These are phyloP conservation scores for Tarenaya hassleriana DNA, from an alignment of 345 rosid genomes.

Conservation along the genomic window DNA sequence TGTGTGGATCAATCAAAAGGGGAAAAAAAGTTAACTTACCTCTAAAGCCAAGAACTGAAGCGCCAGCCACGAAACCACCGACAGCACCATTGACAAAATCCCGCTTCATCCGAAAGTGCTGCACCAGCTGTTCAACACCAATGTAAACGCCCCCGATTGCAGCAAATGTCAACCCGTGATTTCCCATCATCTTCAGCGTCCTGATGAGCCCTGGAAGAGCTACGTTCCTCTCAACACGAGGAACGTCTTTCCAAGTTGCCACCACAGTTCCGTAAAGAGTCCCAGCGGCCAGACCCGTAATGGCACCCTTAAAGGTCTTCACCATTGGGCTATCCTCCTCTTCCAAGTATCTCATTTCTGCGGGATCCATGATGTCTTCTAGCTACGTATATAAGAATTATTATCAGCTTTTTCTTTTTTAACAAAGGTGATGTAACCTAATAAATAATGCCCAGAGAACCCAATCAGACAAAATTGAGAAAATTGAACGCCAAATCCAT, in stretches of 20 bases:
- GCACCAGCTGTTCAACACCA: conserved; percentile 91
- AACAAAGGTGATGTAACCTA: too few relatives aligned
- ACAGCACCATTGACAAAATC: conserved; percentile 88
- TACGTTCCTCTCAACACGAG: conserved; percentile 92
- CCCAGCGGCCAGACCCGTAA: conserved; percentile 73
- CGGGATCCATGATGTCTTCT: conserved; percentile 59
- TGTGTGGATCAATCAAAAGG: not conserved
- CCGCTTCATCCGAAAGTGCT: conserved; percentile 69
- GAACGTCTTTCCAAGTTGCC: conserved; percentile 93
- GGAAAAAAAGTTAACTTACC: conserved; percentile 35
- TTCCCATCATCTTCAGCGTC: conserved; percentile 97
- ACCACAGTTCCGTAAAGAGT: conserved; percentile 82
- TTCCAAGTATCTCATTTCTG: conserved; percentile 80
- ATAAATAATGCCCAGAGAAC: not conserved
- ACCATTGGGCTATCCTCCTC: conserved; percentile 61
- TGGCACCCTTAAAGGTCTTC: conserved; percentile 86
- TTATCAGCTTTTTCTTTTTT: not conserved
- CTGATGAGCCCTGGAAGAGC: conserved; percentile 90
- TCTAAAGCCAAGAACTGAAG: conserved; percentile 72
- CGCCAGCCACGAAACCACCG: conserved; percentile 95
- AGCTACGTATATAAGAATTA: conserved; percentile 5
- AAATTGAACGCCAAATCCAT: not conserved
- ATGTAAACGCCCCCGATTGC: conserved; percentile 95
- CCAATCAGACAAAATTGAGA: conserved; percentile 2
- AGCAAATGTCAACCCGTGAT: conserved; percentile 77